Percentiles rank a stretch among this genome's conserved stretches.
phyloP scores from a whole-genome alignment of 805 yeast species.

The Candida jianshihensis region DNA sequence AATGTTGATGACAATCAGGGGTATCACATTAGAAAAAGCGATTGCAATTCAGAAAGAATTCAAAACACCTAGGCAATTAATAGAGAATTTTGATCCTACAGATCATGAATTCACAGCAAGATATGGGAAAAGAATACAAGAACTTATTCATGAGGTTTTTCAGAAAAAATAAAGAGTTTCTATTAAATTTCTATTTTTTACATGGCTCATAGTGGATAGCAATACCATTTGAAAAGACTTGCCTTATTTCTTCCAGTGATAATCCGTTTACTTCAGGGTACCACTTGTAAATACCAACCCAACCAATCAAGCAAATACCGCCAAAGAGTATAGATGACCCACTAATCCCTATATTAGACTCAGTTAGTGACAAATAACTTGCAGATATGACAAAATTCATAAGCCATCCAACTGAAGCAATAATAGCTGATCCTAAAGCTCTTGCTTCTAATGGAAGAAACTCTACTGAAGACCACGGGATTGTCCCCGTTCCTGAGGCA shows the following conservation, averaged over 20 bases:
- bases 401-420: conserved; percentile 37
- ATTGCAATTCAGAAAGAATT: conserved; percentile 60
- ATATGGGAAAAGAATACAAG: conserved; percentile 26
- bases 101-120: conserved; percentile 18
- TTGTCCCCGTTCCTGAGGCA: conserved; percentile 36
- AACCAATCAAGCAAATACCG: conserved; percentile 25
- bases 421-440: conserved; percentile 35
- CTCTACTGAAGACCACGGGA: conserved; percentile 41
- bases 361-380: conserved; percentile 28
- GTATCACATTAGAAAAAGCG: conserved; percentile 84
- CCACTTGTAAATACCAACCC: conserved; percentile 32
- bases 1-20: conserved; percentile 74
- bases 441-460: conserved; percentile 35
- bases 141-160: conserved; percentile 13
- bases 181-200: no score
- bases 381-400: conserved; percentile 31
- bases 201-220: conserved; percentile 25
- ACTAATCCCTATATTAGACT: conserved; percentile 21
- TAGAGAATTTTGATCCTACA: conserved; percentile 35
- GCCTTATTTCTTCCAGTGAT: conserved; percentile 35
- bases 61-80: conserved; percentile 61
- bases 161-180: background rate
- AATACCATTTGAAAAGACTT: conserved; percentile 33
- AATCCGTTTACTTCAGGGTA: conserved; percentile 41
- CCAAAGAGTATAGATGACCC: conserved; percentile 30